Evolutionary conservation across 495 filamentous ascomycete genomes (phyloP).

Genomic region (Neurospora sp.): DNA sequence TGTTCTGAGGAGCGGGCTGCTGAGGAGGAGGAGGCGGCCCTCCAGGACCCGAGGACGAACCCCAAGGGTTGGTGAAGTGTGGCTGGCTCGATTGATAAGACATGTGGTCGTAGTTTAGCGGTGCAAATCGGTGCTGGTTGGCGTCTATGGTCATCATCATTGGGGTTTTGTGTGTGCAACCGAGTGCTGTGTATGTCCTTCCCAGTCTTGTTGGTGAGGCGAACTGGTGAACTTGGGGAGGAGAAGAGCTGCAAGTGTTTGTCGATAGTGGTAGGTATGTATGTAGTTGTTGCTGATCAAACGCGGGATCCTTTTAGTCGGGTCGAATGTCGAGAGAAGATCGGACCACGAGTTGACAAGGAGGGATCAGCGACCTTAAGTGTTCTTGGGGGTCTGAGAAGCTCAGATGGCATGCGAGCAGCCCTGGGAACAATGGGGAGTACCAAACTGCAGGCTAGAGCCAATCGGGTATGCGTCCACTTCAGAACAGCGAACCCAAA

Average conservation of each 20-base stretch:
- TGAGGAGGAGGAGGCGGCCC: constrained; percentile 7
- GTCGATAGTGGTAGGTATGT: constrained; percentile 16
- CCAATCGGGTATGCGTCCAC: constrained; percentile 30
- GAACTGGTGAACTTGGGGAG: background rate
- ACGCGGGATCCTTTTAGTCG: constrained; percentile 37
- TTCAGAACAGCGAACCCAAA: constrained; percentile 6
- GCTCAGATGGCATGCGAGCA: constrained; percentile 27
- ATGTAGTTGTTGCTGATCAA: constrained; percentile 34
- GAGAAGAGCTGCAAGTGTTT: constrained; percentile 8
- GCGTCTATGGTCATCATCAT: constrained; percentile 84
- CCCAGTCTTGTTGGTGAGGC: constrained; percentile 9
- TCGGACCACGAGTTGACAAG: constrained; percentile 33
- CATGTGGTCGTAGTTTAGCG: constrained; percentile 68
- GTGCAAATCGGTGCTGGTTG: constrained; percentile 75
- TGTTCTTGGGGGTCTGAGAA: constrained; percentile 38
- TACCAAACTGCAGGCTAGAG: constrained; percentile 16
- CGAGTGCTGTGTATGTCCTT: constrained; percentile 2
- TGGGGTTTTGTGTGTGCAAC: constrained; percentile 16
- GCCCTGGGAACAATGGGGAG: constrained; percentile 15
- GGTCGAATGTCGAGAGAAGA: constrained; percentile 25
- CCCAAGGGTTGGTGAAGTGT: constrained; percentile 93
- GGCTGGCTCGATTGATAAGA: constrained; percentile 52
- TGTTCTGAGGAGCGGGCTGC: constrained; percentile 40
- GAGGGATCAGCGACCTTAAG: constrained; percentile 76
- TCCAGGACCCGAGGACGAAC: constrained; percentile 30